These are phyloP conservation scores for Saksenaea oblongispora DNA, from an alignment of 371 early-diverging fungal genomes.

Conservation along the genomic window DNA sequence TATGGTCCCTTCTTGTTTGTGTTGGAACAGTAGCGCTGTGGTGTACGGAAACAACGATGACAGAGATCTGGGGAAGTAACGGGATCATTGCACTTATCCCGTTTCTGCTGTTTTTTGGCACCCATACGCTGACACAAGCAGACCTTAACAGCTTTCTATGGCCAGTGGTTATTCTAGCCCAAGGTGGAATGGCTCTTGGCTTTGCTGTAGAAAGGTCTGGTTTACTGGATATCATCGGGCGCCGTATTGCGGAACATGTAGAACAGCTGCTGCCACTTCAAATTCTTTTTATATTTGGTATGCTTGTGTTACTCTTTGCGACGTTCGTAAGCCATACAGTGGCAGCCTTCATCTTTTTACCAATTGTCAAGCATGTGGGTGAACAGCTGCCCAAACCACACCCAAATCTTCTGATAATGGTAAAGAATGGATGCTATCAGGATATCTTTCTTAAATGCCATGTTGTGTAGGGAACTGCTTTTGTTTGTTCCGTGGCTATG, in stretches of 20 bases:
- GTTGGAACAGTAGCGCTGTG: constrained; percentile 77
- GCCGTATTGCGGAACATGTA: constrained; percentile 60
- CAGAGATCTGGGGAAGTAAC: constrained; percentile 82
- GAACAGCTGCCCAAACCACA: constrained; percentile 66
- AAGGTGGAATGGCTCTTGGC: constrained; percentile 93
- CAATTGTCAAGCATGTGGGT: constrained; percentile 76
- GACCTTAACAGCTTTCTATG: background rate
- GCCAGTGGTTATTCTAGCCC: constrained; percentile 70
- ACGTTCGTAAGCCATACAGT: constrained; percentile 95
- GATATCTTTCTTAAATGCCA: background rate
- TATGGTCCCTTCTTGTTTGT: constrained; percentile 57
- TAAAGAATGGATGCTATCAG: constrained; percentile 4
- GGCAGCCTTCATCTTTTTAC: constrained; percentile 77
- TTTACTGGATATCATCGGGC: constrained; percentile 22
- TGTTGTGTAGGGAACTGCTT: constrained; percentile 51
- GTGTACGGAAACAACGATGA: constrained; percentile 81
- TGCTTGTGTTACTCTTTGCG: constrained; percentile 71
- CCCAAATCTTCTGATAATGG: constrained; percentile 85
- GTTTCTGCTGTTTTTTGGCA: constrained; percentile 66
- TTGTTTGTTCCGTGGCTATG: constrained; percentile 83
- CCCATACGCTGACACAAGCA: background rate
- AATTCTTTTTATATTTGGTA: constrained; percentile 67
- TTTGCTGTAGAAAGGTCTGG: constrained; percentile 88
- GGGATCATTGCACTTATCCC: constrained; percentile 91
- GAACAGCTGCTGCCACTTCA: constrained; percentile 59